phyloP scores from a whole-genome alignment of 1,284 basidiomycete genomes.

The Prillingera fragicola region DNA sequence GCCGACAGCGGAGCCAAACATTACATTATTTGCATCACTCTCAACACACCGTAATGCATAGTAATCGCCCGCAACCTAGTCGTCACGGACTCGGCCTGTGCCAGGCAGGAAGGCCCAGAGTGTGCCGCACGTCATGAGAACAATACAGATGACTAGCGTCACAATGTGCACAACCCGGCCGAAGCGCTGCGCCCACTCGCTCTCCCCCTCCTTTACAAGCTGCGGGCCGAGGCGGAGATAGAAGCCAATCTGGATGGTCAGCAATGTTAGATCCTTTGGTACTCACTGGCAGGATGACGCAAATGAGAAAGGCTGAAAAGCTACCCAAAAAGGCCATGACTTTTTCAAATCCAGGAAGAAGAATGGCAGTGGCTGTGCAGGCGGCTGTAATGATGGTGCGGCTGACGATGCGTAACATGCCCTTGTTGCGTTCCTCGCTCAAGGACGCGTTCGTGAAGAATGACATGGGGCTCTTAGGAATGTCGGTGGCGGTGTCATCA shows the following conservation, averaged over 20 bases:
- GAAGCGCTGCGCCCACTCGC: slow-evolving; percentile 49
- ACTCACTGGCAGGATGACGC: slow-evolving; percentile 69
- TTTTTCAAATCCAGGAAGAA: slow-evolving; percentile 53
- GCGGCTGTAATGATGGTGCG: slow-evolving; percentile 36
- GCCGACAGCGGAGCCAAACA: too few species aligned
- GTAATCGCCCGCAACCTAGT: background rate
- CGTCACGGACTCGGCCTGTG: slow-evolving; percentile 20
- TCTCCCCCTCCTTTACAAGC: slow-evolving; percentile 12
- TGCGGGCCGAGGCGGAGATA: slow-evolving; percentile 35
- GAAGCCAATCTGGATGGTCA: slow-evolving; percentile 31
- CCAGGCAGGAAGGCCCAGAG: slow-evolving; percentile 58
- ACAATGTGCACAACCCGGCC: slow-evolving; percentile 54
- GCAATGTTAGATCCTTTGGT: background rate
- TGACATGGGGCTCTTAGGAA: slow-evolving; percentile 4
- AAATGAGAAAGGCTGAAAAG: slow-evolving; percentile 77
- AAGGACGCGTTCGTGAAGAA: background rate
- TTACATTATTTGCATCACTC: too few species aligned
- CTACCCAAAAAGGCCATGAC: slow-evolving; percentile 88
- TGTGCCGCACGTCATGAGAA: slow-evolving; percentile 76
- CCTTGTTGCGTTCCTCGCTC: slow-evolving; percentile 16
- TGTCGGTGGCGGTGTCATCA: slow-evolving; percentile 1
- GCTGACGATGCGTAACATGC: slow-evolving; percentile 26
- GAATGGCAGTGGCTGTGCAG: slow-evolving; percentile 32
- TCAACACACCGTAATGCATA: too few species aligned
- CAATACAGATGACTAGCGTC: slow-evolving; percentile 56